A percentile compares a stretch with the other conserved stretches of the same genome.
These are phyloP conservation scores for Ganoderma leucocontextum DNA, from an alignment of 1,284 basidiomycete species.

Conservation along the genomic window DNA sequence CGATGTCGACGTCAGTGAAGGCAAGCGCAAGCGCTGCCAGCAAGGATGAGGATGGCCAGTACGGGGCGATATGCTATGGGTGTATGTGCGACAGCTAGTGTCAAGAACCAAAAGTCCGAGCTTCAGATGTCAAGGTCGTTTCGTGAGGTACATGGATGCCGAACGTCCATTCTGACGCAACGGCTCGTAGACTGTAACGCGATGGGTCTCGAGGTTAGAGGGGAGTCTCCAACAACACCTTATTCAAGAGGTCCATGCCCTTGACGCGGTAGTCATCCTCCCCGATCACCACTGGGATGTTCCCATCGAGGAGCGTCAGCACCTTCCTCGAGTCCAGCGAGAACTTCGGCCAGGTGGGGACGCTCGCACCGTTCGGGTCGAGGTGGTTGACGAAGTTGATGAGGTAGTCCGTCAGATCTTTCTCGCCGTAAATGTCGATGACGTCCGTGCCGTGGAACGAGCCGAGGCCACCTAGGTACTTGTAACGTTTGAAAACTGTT, in stretches of 20 bases:
- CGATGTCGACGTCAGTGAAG: too few species aligned
- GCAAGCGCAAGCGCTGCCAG: too few species aligned
- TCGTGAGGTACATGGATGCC: too few species aligned
- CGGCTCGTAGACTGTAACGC: too few species aligned
- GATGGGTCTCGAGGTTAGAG: not conserved
- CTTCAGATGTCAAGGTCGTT: too few species aligned
- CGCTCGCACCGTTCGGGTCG: constrained; percentile 46
- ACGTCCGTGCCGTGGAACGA: constrained; percentile 29
- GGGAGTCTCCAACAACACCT: not conserved
- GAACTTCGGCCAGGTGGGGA: constrained; percentile 58
- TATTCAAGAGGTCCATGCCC: constrained; percentile 1
- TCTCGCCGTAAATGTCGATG: constrained; percentile 23
- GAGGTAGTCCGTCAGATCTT: constrained; percentile 32
- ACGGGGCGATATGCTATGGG: too few species aligned
- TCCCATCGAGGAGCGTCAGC: constrained; percentile 7
- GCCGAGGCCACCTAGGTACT: not conserved
- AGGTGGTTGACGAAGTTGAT: constrained; percentile 30
- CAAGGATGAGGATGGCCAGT: too few species aligned
- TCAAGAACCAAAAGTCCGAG: too few species aligned
- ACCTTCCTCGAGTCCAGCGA: not conserved
- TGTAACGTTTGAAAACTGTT: not conserved
- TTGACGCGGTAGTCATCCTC: not conserved
- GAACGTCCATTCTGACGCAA: too few species aligned
- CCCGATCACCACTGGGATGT: not conserved
- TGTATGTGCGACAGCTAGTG: too few species aligned